A percentile compares a stretch with the other conserved stretches of the same genome.
These are phyloP conservation scores for Limonomyces culmigenus DNA, from an alignment of 1,284 basidiomycete species.

Conservation along the genomic window DNA sequence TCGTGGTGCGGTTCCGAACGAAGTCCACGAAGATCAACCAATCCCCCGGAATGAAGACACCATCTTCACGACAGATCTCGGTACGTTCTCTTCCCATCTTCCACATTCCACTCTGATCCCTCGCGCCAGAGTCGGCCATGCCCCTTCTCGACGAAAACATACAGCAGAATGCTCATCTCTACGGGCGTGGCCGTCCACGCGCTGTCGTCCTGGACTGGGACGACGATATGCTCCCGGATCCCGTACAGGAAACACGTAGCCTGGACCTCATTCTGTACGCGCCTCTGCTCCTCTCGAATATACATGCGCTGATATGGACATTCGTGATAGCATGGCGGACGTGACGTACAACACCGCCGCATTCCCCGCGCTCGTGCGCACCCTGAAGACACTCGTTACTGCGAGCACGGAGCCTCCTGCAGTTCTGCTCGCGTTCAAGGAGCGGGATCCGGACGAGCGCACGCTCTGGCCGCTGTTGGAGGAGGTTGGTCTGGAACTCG, in stretches of 20 bases:
- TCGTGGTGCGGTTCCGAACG: slow-evolving; percentile 16
- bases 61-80: slow-evolving; percentile 58
- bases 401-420: slow-evolving; percentile 19
- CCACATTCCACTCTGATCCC: not conserved
- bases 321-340: slow-evolving; percentile 78
- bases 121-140: slow-evolving; percentile 53
- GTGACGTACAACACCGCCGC: slow-evolving; percentile 80
- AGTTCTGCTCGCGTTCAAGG: slow-evolving; percentile 68
- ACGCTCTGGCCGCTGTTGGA: slow-evolving; percentile 48
- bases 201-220: slow-evolving; percentile 65
- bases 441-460: slow-evolving; percentile 60
- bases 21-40: slow-evolving; percentile 6
- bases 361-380: slow-evolving; percentile 51
- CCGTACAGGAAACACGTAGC: slow-evolving; percentile 19
- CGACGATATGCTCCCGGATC: slow-evolving; percentile 27
- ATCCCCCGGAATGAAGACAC: slow-evolving; percentile 13
- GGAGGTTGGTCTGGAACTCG: slow-evolving; percentile 31
- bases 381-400: slow-evolving; percentile 27
- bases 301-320: not conserved
- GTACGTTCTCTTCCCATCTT: slow-evolving; percentile 23
- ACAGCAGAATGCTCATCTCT: slow-evolving; percentile 24
- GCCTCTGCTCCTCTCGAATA: slow-evolving; percentile 4
- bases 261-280: slow-evolving; percentile 44
- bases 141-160: slow-evolving; percentile 64
- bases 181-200: slow-evolving; percentile 14